Conservation (phyloP, 1,139 yeast species). For the Eremothecium cymbalariae region DNA sequence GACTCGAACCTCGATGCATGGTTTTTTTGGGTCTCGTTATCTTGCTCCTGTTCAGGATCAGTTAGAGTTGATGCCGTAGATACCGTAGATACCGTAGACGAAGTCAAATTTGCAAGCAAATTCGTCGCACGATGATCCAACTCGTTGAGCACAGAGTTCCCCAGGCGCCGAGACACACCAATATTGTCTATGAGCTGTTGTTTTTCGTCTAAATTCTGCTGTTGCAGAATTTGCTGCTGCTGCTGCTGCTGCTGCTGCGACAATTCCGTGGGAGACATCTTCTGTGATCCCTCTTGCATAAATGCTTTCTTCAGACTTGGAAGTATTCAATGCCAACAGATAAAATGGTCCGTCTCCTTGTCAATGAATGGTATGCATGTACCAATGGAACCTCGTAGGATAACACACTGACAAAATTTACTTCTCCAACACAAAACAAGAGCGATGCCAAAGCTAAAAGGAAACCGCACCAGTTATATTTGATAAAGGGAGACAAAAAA, state of each 20-base stretch:
- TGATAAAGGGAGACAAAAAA: too few relatives aligned
- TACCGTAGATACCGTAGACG: neutral
- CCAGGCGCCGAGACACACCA: conserved; percentile 28
- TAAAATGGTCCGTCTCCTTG: too few relatives aligned
- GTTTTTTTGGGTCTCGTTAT: conserved; percentile 4
- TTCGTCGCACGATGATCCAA: conserved; percentile 28
- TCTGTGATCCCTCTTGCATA: neutral
- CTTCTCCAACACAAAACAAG: too few relatives aligned
- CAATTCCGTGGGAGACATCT: neutral
- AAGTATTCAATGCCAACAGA: too few relatives aligned
- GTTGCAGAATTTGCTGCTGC: neutral
- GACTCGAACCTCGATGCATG: conserved; percentile 10
- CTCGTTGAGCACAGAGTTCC: conserved; percentile 30
- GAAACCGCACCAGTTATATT: too few relatives aligned
- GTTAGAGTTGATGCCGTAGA: neutral
- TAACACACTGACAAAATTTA: too few relatives aligned
- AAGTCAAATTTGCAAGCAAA: conserved; percentile 11
- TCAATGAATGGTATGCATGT: too few relatives aligned
- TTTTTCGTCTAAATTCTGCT: conserved; percentile 1
- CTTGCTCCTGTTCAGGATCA: conserved; percentile 4
- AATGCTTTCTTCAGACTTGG: too few relatives aligned
- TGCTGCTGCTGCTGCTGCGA: conserved; percentile 3
- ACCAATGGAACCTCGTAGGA: too few relatives aligned
- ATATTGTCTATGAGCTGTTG: conserved; percentile 15
- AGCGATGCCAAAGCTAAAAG: too few relatives aligned